Evolutionary conservation across 768 basidiomycete species (phyloP).

Genomic region (Boletellus sp.): DNA sequence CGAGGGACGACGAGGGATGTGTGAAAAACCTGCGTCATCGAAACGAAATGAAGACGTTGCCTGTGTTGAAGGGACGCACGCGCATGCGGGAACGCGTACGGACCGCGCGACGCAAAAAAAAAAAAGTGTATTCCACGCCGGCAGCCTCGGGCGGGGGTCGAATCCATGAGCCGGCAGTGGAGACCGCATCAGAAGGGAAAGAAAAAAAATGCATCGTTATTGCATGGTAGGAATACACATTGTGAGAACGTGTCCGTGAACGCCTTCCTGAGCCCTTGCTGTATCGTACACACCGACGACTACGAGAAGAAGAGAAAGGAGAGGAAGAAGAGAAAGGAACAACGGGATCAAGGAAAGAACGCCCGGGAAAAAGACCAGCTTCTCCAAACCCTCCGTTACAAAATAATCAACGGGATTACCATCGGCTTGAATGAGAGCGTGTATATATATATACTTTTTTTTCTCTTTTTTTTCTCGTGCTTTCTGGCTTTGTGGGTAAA

Average conservation of each 20-base stretch:
- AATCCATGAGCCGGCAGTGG: not conserved
- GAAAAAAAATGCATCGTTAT: no score
- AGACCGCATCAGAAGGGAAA: not conserved
- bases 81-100: not conserved
- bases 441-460: slow-evolving; percentile 15
- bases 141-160: not conserved
- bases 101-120: not conserved
- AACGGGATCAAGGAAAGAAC: slow-evolving; percentile 5
- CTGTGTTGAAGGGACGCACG: no score
- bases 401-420: slow-evolving; percentile 22
- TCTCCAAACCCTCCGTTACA: slow-evolving; percentile 14
- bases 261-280: not conserved
- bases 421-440: not conserved
- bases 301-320: not conserved
- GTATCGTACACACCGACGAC: not conserved
- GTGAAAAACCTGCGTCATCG: no score
- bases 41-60: no score
- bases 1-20: no score
- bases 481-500: not conserved
- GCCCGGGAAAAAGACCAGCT: slow-evolving; percentile 17
- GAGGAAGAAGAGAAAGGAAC: not conserved
- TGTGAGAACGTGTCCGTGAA: slow-evolving; percentile 2
- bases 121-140: slow-evolving; percentile 5
- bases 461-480: not conserved
- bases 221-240: not conserved